phyloP scores from a whole-genome alignment of 192 early-diverging fungal species.

The Piromyces sp. region DNA sequence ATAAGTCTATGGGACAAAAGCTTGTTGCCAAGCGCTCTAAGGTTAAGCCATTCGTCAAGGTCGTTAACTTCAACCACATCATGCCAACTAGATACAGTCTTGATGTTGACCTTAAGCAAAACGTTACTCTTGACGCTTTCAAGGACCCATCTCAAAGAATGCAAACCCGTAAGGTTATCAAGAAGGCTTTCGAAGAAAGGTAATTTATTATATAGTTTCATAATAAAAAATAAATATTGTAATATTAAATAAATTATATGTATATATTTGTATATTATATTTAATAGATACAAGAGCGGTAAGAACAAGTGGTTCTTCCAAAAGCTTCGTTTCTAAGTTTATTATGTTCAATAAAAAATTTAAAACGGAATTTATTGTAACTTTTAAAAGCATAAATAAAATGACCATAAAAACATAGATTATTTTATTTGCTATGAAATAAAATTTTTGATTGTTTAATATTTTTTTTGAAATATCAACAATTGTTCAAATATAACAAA shows the following conservation, averaged over 20 bases:
- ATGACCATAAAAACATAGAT: not conserved
- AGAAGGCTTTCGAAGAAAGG: constrained; percentile 85
- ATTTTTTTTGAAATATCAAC: too few species aligned
- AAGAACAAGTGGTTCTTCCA: constrained; percentile 99
- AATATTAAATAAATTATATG: not conserved
- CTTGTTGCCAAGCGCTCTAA: constrained; percentile 86
- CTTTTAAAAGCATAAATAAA: not conserved
- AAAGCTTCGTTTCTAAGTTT: constrained; percentile 86
- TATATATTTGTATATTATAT: too few species aligned
- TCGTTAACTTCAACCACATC: constrained; percentile 97
- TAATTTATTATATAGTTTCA: not conserved
- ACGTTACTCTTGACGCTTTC: constrained; percentile 70
- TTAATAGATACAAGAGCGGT: constrained; percentile 69
- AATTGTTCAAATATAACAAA: too few species aligned
- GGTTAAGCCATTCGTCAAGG: constrained; percentile 99
- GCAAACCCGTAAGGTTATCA: constrained; percentile 82
- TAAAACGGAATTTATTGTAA: not conserved
- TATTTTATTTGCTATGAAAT: too few species aligned
- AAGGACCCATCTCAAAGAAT: constrained; percentile 86
- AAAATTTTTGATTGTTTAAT: too few species aligned
- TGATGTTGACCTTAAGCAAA: constrained; percentile 86
- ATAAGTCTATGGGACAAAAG: constrained; percentile 86
- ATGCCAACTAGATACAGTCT: constrained; percentile 99
- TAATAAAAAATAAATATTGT: not conserved
- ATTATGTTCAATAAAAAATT: not conserved